Percentiles rank a stretch among this genome's conserved stretches.
Evolutionary conservation across 176 grass and related monocot genomes (phyloP).

Genomic region (Musa beccarii): DNA sequence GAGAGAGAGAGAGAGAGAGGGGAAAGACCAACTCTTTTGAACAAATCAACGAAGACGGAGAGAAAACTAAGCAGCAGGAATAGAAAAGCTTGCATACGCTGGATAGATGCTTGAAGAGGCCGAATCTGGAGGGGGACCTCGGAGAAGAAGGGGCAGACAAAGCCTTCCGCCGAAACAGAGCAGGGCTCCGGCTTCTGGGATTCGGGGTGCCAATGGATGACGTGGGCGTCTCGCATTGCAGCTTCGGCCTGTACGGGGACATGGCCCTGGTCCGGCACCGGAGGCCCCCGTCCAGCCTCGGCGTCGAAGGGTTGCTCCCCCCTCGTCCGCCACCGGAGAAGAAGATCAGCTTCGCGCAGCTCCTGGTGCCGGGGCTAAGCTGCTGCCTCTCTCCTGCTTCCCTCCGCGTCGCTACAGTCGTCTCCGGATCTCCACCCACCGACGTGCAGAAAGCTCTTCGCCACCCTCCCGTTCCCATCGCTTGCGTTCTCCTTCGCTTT

Average conservation of each 20-base stretch:
- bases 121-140: constrained; percentile 81
- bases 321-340: constrained; percentile 35
- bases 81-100: constrained; percentile 24
- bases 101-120: constrained; percentile 61
- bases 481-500: background rate
- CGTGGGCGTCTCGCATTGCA: background rate
- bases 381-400: constrained; percentile 14
- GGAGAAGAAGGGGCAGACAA: constrained; percentile 65
- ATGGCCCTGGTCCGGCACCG: background rate
- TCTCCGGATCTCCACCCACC: constrained; percentile 30
- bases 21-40: no score
- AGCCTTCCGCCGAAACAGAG: constrained; percentile 36
- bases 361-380: constrained; percentile 24
- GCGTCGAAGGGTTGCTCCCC: constrained; percentile 12
- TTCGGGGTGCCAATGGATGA: background rate
- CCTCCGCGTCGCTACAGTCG: background rate
- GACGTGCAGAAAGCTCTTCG: constrained; percentile 90
- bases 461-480: constrained; percentile 51
- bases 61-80: no score
- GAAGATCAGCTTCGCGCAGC: constrained; percentile 47
- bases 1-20: no score
- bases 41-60: background rate
- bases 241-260: constrained; percentile 14
- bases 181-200: constrained; percentile 11
- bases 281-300: constrained; percentile 19